phyloP scores from a whole-genome alignment of 352 stramenopile species.

The Blastocystis hominis region DNA sequence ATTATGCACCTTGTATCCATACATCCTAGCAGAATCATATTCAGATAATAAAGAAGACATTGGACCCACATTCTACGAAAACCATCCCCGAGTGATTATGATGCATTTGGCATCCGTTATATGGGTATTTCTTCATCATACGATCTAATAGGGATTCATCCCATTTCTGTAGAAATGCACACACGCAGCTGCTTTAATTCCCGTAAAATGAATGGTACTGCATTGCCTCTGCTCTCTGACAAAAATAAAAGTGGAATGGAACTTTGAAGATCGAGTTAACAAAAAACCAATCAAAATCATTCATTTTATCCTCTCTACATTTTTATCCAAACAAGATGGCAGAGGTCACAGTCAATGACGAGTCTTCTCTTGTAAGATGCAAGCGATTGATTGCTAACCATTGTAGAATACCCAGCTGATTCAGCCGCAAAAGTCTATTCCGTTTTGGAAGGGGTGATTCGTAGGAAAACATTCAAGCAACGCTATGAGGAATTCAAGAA shows the following conservation, averaged over 20 bases:
- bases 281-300: neutral
- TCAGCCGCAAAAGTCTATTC: neutral
- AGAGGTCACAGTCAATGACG: neutral
- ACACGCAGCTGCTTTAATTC: neutral
- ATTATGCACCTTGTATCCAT: neutral
- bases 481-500: neutral
- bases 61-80: neutral
- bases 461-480: neutral
- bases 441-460: neutral
- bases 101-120: neutral
- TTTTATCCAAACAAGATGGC: neutral
- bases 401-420: constrained; percentile 33
- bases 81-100: neutral
- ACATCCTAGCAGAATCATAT: neutral
- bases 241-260: no score
- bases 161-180: neutral
- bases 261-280: neutral
- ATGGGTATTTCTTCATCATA: neutral
- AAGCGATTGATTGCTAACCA: neutral
- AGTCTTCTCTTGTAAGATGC: constrained; percentile 29
- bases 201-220: neutral
- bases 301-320: neutral
- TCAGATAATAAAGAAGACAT: neutral
- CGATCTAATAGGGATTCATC: no score
- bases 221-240: no score